These are phyloP conservation scores for Boletus mariae DNA, from an alignment of 1,284 basidiomycete species.

Conservation along the genomic window DNA sequence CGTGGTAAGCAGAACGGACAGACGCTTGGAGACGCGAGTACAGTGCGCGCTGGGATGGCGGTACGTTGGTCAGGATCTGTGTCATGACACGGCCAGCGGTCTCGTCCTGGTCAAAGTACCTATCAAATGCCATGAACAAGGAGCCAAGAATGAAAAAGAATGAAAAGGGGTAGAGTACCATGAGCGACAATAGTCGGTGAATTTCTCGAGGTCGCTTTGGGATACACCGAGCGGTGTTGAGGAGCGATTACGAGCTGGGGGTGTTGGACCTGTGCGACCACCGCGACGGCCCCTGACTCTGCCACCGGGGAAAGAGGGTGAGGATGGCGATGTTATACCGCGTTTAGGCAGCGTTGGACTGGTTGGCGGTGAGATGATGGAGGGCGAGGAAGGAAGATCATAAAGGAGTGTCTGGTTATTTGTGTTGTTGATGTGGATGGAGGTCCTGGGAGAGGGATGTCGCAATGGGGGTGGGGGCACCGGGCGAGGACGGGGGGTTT, in stretches of 20 bases:
- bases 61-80: conserved; percentile 69
- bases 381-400: conserved; percentile 62
- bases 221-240: conserved; percentile 58
- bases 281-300: conserved; percentile 43
- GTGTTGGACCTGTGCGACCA: conserved; percentile 47
- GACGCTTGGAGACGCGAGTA: conserved; percentile 74
- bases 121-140: conserved; percentile 29
- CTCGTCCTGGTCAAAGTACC: conserved; percentile 78
- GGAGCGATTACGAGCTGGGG: conserved; percentile 53
- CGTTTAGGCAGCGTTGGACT: conserved; percentile 39
- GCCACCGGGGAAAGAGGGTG: conserved; percentile 49
- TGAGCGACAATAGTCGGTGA: conserved; percentile 67
- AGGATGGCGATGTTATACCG: conserved; percentile 48
- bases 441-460: conserved; percentile 47
- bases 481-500: conserved; percentile 59
- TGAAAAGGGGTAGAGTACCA: conserved; percentile 44
- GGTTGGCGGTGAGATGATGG: conserved; percentile 47
- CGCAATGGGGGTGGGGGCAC: conserved; percentile 57
- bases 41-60: conserved; percentile 72
- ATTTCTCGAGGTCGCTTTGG: conserved; percentile 63
- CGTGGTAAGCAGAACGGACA: conserved; percentile 72
- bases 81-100: conserved; percentile 70
- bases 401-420: conserved; percentile 57
- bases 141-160: not conserved
- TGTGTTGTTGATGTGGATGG: conserved; percentile 38